Percentiles rank a stretch among this genome's conserved stretches.
Conservation (phyloP, 768 basidiomycete species). For the Cystobasidium onofrii region DNA sequence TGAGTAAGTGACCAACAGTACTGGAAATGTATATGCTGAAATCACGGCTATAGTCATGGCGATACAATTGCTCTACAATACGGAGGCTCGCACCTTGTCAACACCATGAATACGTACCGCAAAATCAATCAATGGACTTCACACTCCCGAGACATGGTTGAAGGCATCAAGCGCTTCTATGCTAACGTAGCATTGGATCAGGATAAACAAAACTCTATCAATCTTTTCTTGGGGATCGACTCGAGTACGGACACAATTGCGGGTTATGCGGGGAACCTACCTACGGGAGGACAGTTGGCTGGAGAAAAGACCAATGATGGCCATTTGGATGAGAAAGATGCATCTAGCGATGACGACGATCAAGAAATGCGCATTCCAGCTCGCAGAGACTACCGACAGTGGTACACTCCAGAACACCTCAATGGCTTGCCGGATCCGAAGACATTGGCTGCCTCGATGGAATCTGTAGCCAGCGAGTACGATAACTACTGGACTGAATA, state of each 20-base stretch:
- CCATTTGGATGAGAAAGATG: background rate
- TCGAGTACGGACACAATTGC: constrained; percentile 46
- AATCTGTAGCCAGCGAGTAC: constrained; percentile 53
- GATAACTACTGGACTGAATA: constrained; percentile 42
- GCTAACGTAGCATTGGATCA: constrained; percentile 72
- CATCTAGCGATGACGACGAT: constrained; percentile 33
- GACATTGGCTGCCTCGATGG: background rate
- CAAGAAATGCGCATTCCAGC: constrained; percentile 37
- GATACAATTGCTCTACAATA: constrained; percentile 81
- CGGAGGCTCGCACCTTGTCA: constrained; percentile 90
- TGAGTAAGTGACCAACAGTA: constrained; percentile 53
- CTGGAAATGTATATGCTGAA: background rate
- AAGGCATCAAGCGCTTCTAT: constrained; percentile 88
- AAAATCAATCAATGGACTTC: constrained; percentile 96
- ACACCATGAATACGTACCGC: constrained; percentile 89
- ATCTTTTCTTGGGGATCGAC: constrained; percentile 78
- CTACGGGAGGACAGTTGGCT: background rate
- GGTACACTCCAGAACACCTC: constrained; percentile 61
- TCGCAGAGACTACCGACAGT: constrained; percentile 69
- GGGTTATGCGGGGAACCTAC: constrained; percentile 48
- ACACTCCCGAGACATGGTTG: constrained; percentile 90
- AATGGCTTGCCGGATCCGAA: constrained; percentile 38
- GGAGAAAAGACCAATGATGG: background rate
- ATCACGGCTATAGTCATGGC: constrained; percentile 48
- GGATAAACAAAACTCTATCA: constrained; percentile 94